These are phyloP conservation scores for Quercus glauca DNA, from an alignment of 306 rosid genomes.

Conservation along the genomic window DNA sequence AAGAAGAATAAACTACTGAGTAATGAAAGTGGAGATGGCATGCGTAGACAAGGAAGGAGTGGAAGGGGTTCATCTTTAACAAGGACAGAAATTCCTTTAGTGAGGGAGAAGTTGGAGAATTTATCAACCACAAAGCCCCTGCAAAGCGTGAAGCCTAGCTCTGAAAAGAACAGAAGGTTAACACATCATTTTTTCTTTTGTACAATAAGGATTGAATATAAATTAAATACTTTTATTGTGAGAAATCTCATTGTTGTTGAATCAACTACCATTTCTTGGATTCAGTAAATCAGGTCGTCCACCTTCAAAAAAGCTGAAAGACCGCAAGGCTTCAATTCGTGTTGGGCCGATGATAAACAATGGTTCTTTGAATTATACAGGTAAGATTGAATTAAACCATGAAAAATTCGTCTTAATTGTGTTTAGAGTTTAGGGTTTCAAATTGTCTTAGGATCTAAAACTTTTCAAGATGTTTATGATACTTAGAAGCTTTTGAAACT, in stretches of 20 bases:
- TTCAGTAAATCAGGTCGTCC: conserved; percentile 82
- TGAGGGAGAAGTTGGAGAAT: conserved; percentile 58
- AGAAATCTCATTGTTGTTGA: not conserved
- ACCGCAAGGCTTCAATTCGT: conserved; percentile 60
- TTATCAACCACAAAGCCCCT: conserved; percentile 46
- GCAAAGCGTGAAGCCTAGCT: conserved; percentile 40
- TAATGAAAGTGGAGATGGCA: conserved; percentile 63
- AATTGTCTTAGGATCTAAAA: not conserved
- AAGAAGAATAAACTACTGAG: conserved; percentile 58
- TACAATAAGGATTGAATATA: not conserved
- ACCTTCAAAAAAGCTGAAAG: conserved; percentile 80
- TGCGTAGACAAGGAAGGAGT: conserved; percentile 70
- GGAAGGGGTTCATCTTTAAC: conserved; percentile 60
- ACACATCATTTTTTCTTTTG: conserved; percentile 9
- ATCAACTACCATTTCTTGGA: conserved; percentile 19
- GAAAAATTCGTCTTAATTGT: not conserved
- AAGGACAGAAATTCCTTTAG: conserved; percentile 51
- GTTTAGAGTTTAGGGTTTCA: conserved; percentile 4
- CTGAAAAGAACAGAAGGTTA: conserved; percentile 70
- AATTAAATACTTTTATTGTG: not conserved
- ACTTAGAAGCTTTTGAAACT: not conserved
- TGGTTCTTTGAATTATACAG: conserved; percentile 64
- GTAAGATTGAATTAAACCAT: conserved; percentile 37
- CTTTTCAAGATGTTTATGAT: not conserved
- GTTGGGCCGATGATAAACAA: conserved; percentile 46